Conservation (phyloP, 1,139 yeast genomes). For the Taiozyma onychis region DNA sequence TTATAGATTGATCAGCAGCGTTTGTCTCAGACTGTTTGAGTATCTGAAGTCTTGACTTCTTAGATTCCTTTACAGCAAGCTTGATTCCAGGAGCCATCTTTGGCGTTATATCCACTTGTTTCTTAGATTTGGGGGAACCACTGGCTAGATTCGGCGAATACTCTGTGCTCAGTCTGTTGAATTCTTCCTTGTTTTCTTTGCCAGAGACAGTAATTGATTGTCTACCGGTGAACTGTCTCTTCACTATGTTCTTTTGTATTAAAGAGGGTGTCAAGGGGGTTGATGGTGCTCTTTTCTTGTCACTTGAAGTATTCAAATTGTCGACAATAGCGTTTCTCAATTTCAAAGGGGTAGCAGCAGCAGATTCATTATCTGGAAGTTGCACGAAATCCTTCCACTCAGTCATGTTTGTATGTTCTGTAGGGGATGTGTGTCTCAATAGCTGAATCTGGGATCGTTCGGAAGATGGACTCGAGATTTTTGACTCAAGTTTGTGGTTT, state of each 20-base stretch:
- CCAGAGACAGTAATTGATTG: neutral
- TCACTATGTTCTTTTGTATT: constrained; percentile 17
- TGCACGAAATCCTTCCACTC: constrained; percentile 12
- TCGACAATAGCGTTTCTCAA: constrained; percentile 12
- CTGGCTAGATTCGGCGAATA: neutral
- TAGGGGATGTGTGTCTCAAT: neutral
- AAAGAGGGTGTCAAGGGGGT: constrained; percentile 24
- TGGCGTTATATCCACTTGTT: constrained; percentile 11
- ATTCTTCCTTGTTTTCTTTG: neutral
- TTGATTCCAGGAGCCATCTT: constrained; percentile 21
- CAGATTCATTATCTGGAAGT: constrained; percentile 5
- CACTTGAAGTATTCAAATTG: constrained; percentile 6
- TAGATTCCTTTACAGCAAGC: constrained; percentile 20
- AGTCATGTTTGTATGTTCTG: neutral
- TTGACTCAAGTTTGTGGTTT: neutral
- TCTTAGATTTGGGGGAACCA: constrained; percentile 19
- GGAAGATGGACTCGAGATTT: neutral
- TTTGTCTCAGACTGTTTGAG: constrained; percentile 8
- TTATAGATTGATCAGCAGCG: constrained; percentile 9
- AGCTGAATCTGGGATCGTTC: neutral
- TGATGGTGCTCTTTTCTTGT: constrained; percentile 21
- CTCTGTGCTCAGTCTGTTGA: neutral
- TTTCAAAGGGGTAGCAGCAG: constrained; percentile 17
- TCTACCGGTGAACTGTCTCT: constrained; percentile 11
- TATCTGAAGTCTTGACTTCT: constrained; percentile 19